Evolutionary conservation across 306 rosid genomes (phyloP), one percentile per base, ranked within the genome.

Genomic region (Begonia fuchsioides): DNA sequence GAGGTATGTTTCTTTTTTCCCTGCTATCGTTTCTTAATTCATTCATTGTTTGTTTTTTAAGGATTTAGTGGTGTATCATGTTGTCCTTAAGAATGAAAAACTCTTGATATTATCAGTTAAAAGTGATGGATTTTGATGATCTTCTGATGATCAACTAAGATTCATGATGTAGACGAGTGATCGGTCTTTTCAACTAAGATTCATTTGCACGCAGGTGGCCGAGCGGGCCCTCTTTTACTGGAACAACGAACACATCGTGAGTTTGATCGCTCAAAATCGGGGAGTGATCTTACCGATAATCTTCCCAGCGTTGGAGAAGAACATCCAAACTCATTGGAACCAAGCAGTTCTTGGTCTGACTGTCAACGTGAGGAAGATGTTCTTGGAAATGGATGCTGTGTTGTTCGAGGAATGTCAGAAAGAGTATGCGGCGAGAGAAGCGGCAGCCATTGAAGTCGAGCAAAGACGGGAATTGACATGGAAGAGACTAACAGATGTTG

Each of bases 181-280:
- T n/a, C n/a, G n/a, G n/a, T n/a, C n/a, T n/a, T n/a, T n/a, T n/a
- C n/a, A n/a, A n/a, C n/a, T n/a, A n/a, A n/a, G n/a, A n/a, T n/a
- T n/a, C n/a, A n/a, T 26, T 26, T 51, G 47, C 14, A 14, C 76
- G 76, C 86, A 86, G 96, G 96, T 86, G 65, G 86, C 96, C 17
- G 96, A 86, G 63, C 72, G 96, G 40, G 76, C 93, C 51, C 93
- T 82, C 41, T 82, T 78, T 62, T 74, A 81, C 53, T 86, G 96
- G 96, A 86, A 86, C 48, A 86, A 86, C 51, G 96, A 86, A 55
- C 96, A 82, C 50, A 68, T 86, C 18, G 93, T 86, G 61, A 66
- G 86, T 74, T 66, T 86, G 64, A 86, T 86, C 39, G 96, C 88
- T 20, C 93, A 86, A 72, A 86, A 86, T 62, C 82, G 93, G 55